A percentile compares a stretch with the other conserved stretches of the same genome.
phyloP scores from a whole-genome alignment of 2,329 filamentous ascomycete species.

The Calonectria pteridis region DNA sequence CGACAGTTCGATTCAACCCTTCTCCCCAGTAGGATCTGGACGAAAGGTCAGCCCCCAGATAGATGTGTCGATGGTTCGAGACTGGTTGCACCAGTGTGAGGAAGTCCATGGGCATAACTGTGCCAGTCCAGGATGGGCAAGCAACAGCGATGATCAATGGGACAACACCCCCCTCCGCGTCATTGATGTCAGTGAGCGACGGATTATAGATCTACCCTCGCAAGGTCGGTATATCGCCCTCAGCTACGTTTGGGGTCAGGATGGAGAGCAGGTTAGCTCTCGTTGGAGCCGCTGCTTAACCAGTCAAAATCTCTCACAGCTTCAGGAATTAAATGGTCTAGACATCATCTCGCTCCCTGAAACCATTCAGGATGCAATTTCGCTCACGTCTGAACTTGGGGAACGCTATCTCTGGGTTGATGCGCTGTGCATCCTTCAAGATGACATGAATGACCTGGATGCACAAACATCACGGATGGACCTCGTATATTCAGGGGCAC shows the following conservation, averaged over 20 bases:
- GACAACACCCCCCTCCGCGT: background rate
- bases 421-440: constrained; percentile 32
- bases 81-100: constrained; percentile 29
- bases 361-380: constrained; percentile 27
- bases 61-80: background rate
- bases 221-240: constrained; percentile 28
- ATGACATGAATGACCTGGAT: constrained; percentile 18
- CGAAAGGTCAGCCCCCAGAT: background rate
- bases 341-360: background rate
- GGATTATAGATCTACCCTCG: constrained; percentile 9
- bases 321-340: background rate
- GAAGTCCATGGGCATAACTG: constrained; percentile 11
- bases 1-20: background rate
- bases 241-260: constrained; percentile 31
- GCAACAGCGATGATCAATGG: background rate
- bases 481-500: constrained; percentile 19
- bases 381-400: background rate
- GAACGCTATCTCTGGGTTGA: constrained; percentile 32
- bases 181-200: constrained; percentile 12
- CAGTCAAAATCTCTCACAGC: background rate
- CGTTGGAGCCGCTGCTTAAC: background rate
- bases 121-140: constrained; percentile 10
- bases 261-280: background rate
- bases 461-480: constrained; percentile 24
- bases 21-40: background rate